Evolutionary conservation across 2,329 filamentous ascomycete species (phyloP).

Genomic region (Pseudocercospora vitis): DNA sequence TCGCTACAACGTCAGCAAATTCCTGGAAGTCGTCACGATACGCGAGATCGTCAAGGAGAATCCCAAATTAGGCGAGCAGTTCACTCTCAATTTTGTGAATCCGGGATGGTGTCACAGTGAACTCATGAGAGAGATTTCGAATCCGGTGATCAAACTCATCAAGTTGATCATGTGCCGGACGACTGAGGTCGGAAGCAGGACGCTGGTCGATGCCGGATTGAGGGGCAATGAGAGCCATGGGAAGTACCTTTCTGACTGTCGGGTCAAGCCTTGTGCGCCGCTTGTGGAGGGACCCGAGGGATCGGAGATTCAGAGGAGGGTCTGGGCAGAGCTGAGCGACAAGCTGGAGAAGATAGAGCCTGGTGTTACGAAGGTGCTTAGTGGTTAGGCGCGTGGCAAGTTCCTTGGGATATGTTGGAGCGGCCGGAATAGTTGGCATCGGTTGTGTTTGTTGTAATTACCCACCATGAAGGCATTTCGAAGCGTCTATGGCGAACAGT

Average conservation of each 20-base stretch:
- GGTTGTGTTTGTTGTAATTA: too few relatives aligned
- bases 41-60: constrained; percentile 38
- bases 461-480: too few relatives aligned
- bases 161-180: constrained; percentile 35
- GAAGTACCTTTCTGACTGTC: constrained; percentile 42
- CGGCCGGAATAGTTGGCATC: too few relatives aligned
- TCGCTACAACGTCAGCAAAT: constrained; percentile 50
- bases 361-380: constrained; percentile 31
- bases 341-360: constrained; percentile 43
- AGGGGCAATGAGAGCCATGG: constrained; percentile 43
- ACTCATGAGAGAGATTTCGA: constrained; percentile 39
- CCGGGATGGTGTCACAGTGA: constrained; percentile 55
- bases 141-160: constrained; percentile 17
- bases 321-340: constrained; percentile 44
- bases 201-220: constrained; percentile 42
- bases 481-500: too few relatives aligned
- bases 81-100: constrained; percentile 54
- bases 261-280: constrained; percentile 32
- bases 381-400: too few relatives aligned
- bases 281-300: constrained; percentile 43
- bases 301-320: constrained; percentile 36
- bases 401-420: too few relatives aligned
- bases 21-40: constrained; percentile 50
- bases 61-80: constrained; percentile 30
- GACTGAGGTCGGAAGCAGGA: constrained; percentile 45